Percentiles rank a stretch among this genome's conserved stretches.
Evolutionary conservation across 208 protist species (phyloP).

Genomic region (Blechomonas ayalai): DNA sequence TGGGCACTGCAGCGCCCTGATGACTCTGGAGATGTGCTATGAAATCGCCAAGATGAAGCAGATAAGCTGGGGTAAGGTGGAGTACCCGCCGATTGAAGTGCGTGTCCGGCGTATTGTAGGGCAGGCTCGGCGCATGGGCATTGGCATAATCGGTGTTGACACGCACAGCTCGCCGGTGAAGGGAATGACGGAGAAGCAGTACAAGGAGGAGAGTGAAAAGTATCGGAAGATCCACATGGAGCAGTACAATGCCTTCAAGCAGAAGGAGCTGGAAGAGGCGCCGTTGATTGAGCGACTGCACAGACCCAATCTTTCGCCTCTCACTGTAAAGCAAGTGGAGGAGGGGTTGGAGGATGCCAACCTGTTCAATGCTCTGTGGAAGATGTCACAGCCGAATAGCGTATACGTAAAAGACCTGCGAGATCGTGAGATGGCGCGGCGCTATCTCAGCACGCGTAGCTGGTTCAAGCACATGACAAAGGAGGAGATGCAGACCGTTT

Average conservation of each 20-base stretch:
- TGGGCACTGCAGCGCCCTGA: constrained; percentile 62
- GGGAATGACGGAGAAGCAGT: constrained; percentile 72
- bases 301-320: constrained; percentile 45
- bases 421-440: constrained; percentile 52
- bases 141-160: constrained; percentile 86
- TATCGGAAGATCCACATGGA: constrained; percentile 69
- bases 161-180: constrained; percentile 67
- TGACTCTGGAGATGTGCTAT: constrained; percentile 90
- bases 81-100: constrained; percentile 82
- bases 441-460: constrained; percentile 66
- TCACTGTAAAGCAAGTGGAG: constrained; percentile 59
- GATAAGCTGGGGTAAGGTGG: constrained; percentile 56
- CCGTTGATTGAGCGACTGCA: constrained; percentile 83
- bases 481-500: constrained; percentile 74
- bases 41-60: constrained; percentile 89
- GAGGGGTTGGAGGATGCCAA: constrained; percentile 68
- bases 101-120: constrained; percentile 76
- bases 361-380: constrained; percentile 78
- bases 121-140: constrained; percentile 81
- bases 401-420: constrained; percentile 27
- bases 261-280: constrained; percentile 55
- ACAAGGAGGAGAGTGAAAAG: constrained; percentile 51
- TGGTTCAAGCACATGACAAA: constrained; percentile 81
- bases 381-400: constrained; percentile 51
- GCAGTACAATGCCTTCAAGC: constrained; percentile 61